phyloP scores from a whole-genome alignment of 768 basidiomycete genomes.

The Psilocybe subaeruginosa region DNA sequence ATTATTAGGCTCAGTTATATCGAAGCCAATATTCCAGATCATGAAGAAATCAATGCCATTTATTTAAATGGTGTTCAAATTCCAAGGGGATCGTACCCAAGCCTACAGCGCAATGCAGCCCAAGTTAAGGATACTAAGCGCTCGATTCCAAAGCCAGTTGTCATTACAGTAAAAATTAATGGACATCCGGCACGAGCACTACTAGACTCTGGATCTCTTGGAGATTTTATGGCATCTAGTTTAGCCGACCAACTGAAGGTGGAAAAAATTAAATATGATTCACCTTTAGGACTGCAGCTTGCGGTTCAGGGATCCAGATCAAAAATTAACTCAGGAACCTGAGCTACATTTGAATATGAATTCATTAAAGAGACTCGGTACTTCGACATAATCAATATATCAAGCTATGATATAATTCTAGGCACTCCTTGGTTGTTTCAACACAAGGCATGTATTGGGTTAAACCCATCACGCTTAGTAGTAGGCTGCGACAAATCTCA shows the following conservation, averaged over 20 bases:
- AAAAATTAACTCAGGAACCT: slow-evolving; percentile 33
- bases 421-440: slow-evolving; percentile 44
- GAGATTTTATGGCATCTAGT: slow-evolving; percentile 42
- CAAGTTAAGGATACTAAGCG: slow-evolving; percentile 18
- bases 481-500: slow-evolving; percentile 25
- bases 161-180: slow-evolving; percentile 33
- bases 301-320: slow-evolving; percentile 44
- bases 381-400: slow-evolving; percentile 44
- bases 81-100: slow-evolving; percentile 15
- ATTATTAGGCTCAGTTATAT: no score
- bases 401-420: slow-evolving; percentile 41
- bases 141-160: slow-evolving; percentile 32
- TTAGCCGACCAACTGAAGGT: slow-evolving; percentile 40
- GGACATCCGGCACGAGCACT: slow-evolving; percentile 34
- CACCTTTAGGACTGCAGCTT: slow-evolving; percentile 38
- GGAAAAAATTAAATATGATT: slow-evolving; percentile 21
- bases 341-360: slow-evolving; percentile 35
- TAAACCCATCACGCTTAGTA: slow-evolving; percentile 28
- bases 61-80: slow-evolving; percentile 18
- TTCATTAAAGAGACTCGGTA: slow-evolving; percentile 27
- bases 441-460: slow-evolving; percentile 27
- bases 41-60: not conserved
- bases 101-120: slow-evolving; percentile 28
- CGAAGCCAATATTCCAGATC: no score
- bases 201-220: slow-evolving; percentile 39